phyloP scores from a whole-genome alignment of 805 yeast genomes.

The Spathaspora arborariae region DNA sequence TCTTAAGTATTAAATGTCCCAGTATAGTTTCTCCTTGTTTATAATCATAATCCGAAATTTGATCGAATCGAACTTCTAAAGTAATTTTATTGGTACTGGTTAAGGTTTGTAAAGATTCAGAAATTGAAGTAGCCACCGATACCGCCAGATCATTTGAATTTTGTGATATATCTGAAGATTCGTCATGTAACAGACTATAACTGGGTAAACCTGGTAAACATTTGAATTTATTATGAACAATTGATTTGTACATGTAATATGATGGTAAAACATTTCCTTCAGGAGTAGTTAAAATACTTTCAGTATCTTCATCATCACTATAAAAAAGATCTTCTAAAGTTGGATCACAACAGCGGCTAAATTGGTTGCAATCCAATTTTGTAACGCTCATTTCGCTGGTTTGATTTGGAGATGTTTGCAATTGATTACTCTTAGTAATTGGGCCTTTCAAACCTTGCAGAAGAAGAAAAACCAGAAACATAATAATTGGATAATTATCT shows the following conservation, averaged over 20 bases:
- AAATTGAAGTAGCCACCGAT: slow-evolving; percentile 1
- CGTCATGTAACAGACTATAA: slow-evolving; percentile 1
- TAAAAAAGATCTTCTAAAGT: not conserved
- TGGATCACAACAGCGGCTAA: not conserved
- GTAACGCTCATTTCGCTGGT: not conserved
- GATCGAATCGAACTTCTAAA: not conserved
- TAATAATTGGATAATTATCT: not conserved
- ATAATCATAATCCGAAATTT: slow-evolving; percentile 2
- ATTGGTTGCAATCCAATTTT: not conserved
- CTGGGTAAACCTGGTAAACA: slow-evolving; percentile 4
- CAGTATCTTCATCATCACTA: not conserved
- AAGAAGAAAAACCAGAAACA: not conserved
- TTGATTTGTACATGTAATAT: slow-evolving; percentile 9
- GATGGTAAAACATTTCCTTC: slow-evolving; percentile 8
- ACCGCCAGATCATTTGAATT: not conserved
- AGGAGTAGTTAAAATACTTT: not conserved
- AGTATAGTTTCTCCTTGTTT: slow-evolving; percentile 5
- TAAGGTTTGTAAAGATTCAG: slow-evolving; percentile 1
- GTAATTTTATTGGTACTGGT: not conserved
- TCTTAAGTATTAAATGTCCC: slow-evolving; percentile 3
- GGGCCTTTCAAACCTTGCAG: not conserved
- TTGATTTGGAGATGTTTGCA: not conserved
- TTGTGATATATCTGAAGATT: not conserved
- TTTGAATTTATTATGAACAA: slow-evolving; percentile 1
- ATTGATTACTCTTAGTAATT: not conserved